These are phyloP conservation scores for Leccinum longicurvipes DNA, from an alignment of 768 basidiomycete genomes.

Conservation along the genomic window DNA sequence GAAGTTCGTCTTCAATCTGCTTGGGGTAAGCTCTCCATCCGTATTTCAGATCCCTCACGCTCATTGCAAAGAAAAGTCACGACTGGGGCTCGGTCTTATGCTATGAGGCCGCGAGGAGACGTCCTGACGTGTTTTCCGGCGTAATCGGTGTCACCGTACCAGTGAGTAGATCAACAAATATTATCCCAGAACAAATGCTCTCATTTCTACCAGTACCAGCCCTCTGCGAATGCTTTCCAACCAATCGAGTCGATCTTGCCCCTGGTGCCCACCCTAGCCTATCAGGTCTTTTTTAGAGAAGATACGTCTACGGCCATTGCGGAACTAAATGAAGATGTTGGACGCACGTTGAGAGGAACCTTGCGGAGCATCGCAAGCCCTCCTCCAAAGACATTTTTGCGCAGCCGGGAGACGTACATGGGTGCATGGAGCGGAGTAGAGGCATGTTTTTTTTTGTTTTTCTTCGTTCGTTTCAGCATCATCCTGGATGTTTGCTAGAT, in stretches of 20 bases:
- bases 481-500: slow-evolving; percentile 43
- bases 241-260: slow-evolving; percentile 41
- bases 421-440: slow-evolving; percentile 45
- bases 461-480: background rate
- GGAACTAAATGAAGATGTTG: slow-evolving; percentile 56
- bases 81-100: slow-evolving; percentile 74
- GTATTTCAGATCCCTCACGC: background rate
- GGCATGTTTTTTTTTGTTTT: background rate
- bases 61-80: slow-evolving; percentile 42
- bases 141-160: slow-evolving; percentile 61
- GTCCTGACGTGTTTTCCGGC: slow-evolving; percentile 61
- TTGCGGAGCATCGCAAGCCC: slow-evolving; percentile 51
- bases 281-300: slow-evolving; percentile 61
- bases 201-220: slow-evolving; percentile 49
- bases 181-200: background rate
- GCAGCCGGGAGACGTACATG: slow-evolving; percentile 46
- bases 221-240: slow-evolving; percentile 45
- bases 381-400: slow-evolving; percentile 55
- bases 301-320: slow-evolving; percentile 44
- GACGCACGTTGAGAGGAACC: slow-evolving; percentile 55
- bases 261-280: slow-evolving; percentile 51
- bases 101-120: slow-evolving; percentile 63
- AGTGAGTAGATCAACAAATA: slow-evolving; percentile 34
- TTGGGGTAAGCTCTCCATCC: slow-evolving; percentile 47
- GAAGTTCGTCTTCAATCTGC: slow-evolving; percentile 49